Percentiles rank a stretch among this genome's conserved stretches.
phyloP scores from a whole-genome alignment of 1,139 yeast species.

The Yamadazyma friedrichii region DNA sequence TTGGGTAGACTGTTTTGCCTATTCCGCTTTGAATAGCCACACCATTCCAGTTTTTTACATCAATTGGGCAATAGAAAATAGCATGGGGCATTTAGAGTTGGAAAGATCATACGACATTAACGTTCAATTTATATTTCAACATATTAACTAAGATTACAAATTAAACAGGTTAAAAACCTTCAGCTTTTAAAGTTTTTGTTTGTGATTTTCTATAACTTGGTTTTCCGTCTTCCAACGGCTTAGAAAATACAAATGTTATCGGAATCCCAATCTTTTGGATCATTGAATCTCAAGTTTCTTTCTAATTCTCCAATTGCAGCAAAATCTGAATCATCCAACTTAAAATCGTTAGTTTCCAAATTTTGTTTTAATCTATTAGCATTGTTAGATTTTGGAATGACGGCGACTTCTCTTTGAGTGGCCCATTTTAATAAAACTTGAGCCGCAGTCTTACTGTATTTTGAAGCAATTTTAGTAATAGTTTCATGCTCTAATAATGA shows the following conservation, averaged over 20 bases:
- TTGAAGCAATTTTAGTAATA: slow-evolving; percentile 52
- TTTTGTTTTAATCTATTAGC: slow-evolving; percentile 59
- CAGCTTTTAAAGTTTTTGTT: neutral
- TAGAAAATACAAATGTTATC: slow-evolving; percentile 17
- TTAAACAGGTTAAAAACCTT: neutral
- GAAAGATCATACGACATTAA: neutral
- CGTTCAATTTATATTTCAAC: slow-evolving; percentile 5
- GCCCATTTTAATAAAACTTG: slow-evolving; percentile 81
- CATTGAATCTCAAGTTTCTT: slow-evolving; percentile 74
- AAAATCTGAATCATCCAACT: slow-evolving; percentile 55
- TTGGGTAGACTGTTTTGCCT: slow-evolving; percentile 2
- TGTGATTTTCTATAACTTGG: neutral
- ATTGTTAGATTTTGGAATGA: slow-evolving; percentile 74
- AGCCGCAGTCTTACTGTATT: slow-evolving; percentile 53
- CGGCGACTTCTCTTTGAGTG: slow-evolving; percentile 67
- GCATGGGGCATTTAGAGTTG: neutral
- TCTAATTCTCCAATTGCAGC: slow-evolving; percentile 56
- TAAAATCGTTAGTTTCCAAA: slow-evolving; percentile 54
- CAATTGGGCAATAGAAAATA: neutral
- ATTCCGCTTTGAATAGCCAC: neutral
- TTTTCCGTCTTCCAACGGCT: neutral
- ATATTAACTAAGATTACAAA: slow-evolving; percentile 5
- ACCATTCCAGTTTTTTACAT: neutral
- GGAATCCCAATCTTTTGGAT: slow-evolving; percentile 45
- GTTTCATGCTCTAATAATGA: slow-evolving; percentile 54